phyloP scores from a whole-genome alignment of 2,329 filamentous ascomycete species.

The Calonectria montana region DNA sequence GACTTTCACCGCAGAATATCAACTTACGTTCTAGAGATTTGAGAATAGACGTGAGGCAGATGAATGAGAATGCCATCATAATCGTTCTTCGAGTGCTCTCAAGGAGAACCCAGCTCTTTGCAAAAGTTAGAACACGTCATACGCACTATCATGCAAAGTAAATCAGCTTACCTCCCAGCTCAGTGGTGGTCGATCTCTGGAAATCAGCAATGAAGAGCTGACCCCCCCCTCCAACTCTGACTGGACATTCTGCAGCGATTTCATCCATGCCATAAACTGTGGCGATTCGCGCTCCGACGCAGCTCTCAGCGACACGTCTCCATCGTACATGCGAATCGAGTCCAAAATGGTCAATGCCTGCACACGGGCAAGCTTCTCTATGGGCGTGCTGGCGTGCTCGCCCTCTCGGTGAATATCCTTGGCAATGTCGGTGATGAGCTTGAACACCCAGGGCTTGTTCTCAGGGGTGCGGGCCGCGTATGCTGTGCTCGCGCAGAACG shows the following conservation, averaged over 20 bases:
- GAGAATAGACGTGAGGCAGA: conserved; percentile 50
- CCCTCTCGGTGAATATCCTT: conserved; percentile 51
- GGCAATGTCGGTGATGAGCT: conserved; percentile 52
- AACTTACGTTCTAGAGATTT: conserved; percentile 47
- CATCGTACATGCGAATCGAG: conserved; percentile 57
- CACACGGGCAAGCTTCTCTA: conserved; percentile 55
- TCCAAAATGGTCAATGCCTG: conserved; percentile 57
- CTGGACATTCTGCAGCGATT: conserved; percentile 47
- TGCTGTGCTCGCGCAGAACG: conserved; percentile 53
- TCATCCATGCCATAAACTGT: conserved; percentile 51
- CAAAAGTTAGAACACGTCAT: conserved; percentile 4
- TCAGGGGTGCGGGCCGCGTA: conserved; percentile 51
- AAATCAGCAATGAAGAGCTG: conserved; percentile 28
- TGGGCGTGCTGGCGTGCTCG: conserved; percentile 43
- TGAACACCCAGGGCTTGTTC: conserved; percentile 54
- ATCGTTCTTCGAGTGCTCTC: conserved; percentile 55
- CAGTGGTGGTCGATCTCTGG: conserved; percentile 49
- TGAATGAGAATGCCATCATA: conserved; percentile 47
- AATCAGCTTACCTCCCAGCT: conserved; percentile 53
- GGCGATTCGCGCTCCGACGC: conserved; percentile 54
- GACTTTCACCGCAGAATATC: not conserved
- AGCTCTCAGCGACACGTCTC: conserved; percentile 53
- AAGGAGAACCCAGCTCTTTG: conserved; percentile 54
- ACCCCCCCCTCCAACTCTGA: conserved; percentile 48
- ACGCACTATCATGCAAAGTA: not conserved